Evolutionary conservation across 805 yeast species (phyloP).

Genomic region (Debaryomyces hansenii): DNA sequence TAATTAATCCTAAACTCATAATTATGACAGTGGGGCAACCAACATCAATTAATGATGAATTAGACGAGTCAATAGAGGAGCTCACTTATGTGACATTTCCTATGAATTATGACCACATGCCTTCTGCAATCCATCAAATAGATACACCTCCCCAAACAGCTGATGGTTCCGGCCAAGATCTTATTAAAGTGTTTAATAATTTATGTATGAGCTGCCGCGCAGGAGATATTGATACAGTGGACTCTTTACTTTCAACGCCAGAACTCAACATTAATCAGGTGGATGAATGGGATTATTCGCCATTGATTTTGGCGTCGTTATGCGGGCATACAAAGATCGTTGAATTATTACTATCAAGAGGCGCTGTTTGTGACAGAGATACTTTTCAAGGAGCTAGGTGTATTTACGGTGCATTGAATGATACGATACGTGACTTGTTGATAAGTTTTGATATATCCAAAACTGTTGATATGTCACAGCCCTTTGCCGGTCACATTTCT

Average conservation of each 20-base stretch:
- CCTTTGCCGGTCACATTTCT: conserved; percentile 71
- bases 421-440: conserved; percentile 58
- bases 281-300: conserved; percentile 76
- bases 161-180: background rate
- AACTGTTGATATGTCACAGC: conserved; percentile 64
- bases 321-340: conserved; percentile 76
- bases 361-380: conserved; percentile 78
- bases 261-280: conserved; percentile 45
- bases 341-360: conserved; percentile 54
- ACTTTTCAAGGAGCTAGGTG: conserved; percentile 79
- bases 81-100: background rate
- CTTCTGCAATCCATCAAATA: background rate
- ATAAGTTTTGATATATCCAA: conserved; percentile 65
- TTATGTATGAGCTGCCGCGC: conserved; percentile 65
- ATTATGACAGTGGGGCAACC: background rate
- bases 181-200: conserved; percentile 35
- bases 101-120: conserved; percentile 4
- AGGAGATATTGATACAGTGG: conserved; percentile 69
- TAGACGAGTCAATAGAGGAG: background rate
- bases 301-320: conserved; percentile 67
- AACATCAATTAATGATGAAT: background rate
- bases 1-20: too few species aligned
- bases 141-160: background rate
- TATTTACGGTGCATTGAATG: conserved; percentile 75
- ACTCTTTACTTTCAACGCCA: conserved; percentile 48